Evolutionary conservation across 345 rosid species (phyloP).

Genomic region (Populus tremula): DNA sequence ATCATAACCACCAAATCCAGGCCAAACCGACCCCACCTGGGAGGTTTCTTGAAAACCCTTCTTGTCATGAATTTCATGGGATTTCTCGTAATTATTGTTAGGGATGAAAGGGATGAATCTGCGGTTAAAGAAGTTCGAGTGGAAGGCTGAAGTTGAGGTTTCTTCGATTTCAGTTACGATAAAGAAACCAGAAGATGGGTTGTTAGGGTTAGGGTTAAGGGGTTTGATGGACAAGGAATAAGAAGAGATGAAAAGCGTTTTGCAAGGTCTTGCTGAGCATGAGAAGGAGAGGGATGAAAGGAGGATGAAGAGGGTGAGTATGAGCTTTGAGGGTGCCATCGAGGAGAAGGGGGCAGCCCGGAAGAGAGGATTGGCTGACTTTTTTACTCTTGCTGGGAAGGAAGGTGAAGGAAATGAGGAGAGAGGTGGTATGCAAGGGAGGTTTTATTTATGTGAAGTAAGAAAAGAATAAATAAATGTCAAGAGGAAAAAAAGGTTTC

Average conservation of each 20-base stretch:
- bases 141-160: constrained; percentile 23
- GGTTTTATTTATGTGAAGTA: neutral
- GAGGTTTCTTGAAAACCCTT: neutral
- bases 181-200: constrained; percentile 44
- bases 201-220: constrained; percentile 33
- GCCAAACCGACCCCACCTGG: neutral
- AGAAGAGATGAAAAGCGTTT: constrained; percentile 53
- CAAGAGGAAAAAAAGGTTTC: neutral
- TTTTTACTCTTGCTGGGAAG: neutral
- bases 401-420: neutral
- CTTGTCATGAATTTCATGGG: constrained; percentile 9
- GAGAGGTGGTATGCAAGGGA: neutral
- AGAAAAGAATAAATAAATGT: neutral
- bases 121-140: constrained; percentile 27
- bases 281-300: constrained; percentile 7
- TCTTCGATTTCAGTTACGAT: constrained; percentile 62
- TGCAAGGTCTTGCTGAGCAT: constrained; percentile 40
- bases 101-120: constrained; percentile 19
- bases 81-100: neutral
- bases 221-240: constrained; percentile 68
- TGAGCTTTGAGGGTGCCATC: constrained; percentile 8
- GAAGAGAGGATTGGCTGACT: neutral
- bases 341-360: neutral
- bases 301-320: constrained; percentile 15
- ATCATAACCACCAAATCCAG: constrained; percentile 29